Evolutionary conservation across 148 eudicot genomes (phyloP).

Genomic region (Camellia sinensis): DNA sequence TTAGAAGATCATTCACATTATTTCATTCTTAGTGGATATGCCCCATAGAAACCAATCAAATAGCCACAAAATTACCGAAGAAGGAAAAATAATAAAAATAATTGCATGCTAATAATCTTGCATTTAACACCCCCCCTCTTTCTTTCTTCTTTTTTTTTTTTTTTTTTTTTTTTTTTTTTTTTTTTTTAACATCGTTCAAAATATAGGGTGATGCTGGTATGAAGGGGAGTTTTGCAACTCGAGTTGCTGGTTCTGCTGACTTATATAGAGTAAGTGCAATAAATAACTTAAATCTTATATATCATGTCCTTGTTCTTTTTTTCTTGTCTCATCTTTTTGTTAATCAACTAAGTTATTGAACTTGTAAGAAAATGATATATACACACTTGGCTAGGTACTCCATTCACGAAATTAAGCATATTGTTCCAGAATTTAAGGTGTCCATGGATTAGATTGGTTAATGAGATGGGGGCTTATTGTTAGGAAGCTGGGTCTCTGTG

Average conservation of each 20-base stretch:
- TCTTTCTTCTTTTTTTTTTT: too few species aligned
- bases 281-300: neutral
- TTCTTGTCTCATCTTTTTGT: neutral
- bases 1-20: neutral
- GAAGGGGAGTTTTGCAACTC: slow-evolving; percentile 92
- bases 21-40: slow-evolving; percentile 1
- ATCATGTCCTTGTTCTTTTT: neutral
- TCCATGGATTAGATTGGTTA: neutral
- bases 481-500: neutral
- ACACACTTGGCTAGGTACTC: neutral
- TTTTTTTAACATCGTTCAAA: slow-evolving; percentile 4
- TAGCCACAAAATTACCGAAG: neutral
- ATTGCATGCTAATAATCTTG: neutral
- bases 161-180: neutral
- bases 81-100: neutral
- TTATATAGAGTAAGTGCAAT: slow-evolving; percentile 59
- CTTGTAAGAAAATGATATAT: neutral
- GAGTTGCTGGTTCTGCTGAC: slow-evolving; percentile 93
- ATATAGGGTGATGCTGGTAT: slow-evolving; percentile 83
- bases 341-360: neutral
- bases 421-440: neutral
- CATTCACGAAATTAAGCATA: neutral
- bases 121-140: neutral
- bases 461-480: neutral
- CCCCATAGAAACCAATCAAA: neutral